Conservation (phyloP, 1,139 yeast species). For the Zhuliangozyma blackwelliae region DNA sequence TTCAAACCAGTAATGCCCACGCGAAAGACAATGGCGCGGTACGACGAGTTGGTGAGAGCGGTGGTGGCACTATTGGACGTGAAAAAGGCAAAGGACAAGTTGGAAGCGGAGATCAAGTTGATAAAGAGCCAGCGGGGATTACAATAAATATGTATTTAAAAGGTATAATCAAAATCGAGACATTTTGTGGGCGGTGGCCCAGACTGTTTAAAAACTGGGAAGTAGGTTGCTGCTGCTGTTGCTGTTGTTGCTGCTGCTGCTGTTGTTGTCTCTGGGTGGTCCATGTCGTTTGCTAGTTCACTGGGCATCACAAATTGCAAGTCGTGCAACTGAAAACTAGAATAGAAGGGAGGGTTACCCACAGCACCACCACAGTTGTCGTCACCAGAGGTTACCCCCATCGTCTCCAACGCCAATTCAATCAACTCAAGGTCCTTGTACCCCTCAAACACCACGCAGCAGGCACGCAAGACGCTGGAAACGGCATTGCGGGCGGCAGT, state of each 20-base stretch:
- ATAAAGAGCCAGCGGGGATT: slow-evolving; percentile 47
- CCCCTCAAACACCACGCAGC: slow-evolving; percentile 27
- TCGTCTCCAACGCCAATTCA: too few relatives aligned
- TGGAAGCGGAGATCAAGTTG: slow-evolving; percentile 73
- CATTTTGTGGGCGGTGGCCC: not conserved
- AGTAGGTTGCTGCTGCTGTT: too few relatives aligned
- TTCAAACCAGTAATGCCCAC: slow-evolving; percentile 88
- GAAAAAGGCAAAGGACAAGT: slow-evolving; percentile 82
- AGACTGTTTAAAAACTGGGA: too few relatives aligned
- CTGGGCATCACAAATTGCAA: too few relatives aligned
- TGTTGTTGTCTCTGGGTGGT: too few relatives aligned
- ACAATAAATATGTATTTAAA: slow-evolving; percentile 13
- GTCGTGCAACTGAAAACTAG: too few relatives aligned
- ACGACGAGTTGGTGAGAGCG: slow-evolving; percentile 70
- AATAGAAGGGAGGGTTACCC: too few relatives aligned
- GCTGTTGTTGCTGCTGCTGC: too few relatives aligned
- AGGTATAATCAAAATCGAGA: slow-evolving; percentile 2
- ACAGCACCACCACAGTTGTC: too few relatives aligned
- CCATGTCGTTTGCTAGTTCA: too few relatives aligned
- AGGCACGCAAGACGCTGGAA: slow-evolving; percentile 11
- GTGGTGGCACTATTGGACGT: slow-evolving; percentile 76
- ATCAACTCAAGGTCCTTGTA: slow-evolving; percentile 20
- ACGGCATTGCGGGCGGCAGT: too few relatives aligned
- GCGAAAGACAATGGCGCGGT: slow-evolving; percentile 69
- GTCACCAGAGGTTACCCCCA: too few relatives aligned